Evolutionary conservation across 768 basidiomycete species (phyloP), one percentile per base, ranked within the genome.

Genomic region (Amylocystis lapponica): DNA sequence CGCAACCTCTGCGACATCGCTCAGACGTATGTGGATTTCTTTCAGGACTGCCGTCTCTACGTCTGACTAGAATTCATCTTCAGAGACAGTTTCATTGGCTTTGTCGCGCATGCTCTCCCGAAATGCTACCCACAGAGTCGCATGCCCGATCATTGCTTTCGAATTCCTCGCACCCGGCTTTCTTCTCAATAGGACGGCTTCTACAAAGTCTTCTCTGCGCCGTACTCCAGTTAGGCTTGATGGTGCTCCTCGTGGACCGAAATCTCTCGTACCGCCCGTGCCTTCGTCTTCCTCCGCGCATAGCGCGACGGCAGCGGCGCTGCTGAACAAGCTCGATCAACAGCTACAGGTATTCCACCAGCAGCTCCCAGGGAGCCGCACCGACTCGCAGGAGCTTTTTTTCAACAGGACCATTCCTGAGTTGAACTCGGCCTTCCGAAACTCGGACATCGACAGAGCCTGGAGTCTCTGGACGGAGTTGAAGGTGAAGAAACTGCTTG

Each of bases 131-230:
- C 41, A 27, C 29, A 7, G 41, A 22, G 20, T 32, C 14, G 46
- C 52, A 43, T 46, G 33, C 8, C n/a, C n/a, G n/a, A 21, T 52
- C 39, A 48, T 53, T 21, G 52, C 71, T 11, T 54, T 75, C 33
- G 71, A 77, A 51, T 70, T 73, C 49, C 66, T 76, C 23, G 62
- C 61, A 17, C 70, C 73, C 7, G 62, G 60, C 40, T 49, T 68
- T 14, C 49, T 56, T 2, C 39, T 40, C 10, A 41, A 49, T n/a
- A 58, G 60, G 27, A 40, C 36, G 5, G 17, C 27, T 2, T 1
- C 20, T 12, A 23, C 20, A 12, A 14, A 13, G 14, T 21, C 13
- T 21, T n/a, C 19, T 39, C 33, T 47, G n/a, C n/a, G n/a, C n/a
- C 22, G 13, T 36, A 34, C 35, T 3, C n/a, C n/a, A n/a, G n/a